Percentiles rank a stretch among this genome's conserved stretches.
These are phyloP conservation scores for Powellomyces hirtus DNA, from an alignment of 192 early-diverging fungal genomes.

Conservation along the genomic window DNA sequence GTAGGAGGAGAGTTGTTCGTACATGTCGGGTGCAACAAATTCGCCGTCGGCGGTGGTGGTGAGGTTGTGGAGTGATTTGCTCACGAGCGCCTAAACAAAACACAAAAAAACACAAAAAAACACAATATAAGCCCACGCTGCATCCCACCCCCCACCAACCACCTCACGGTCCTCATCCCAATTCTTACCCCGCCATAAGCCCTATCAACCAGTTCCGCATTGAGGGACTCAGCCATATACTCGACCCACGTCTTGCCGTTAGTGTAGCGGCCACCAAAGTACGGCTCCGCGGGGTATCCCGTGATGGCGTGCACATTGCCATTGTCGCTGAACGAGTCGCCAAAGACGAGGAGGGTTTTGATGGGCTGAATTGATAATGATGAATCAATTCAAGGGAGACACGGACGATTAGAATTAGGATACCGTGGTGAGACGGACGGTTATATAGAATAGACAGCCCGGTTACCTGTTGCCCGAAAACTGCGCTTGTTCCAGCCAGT, in stretches of 20 bases:
- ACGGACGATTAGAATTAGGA: too few relatives aligned
- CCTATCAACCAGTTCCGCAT: background rate
- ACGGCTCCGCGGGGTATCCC: constrained; percentile 23
- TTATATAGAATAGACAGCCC: too few relatives aligned
- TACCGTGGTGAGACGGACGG: too few relatives aligned
- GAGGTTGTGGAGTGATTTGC: background rate
- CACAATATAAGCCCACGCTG: too few relatives aligned
- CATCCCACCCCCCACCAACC: too few relatives aligned
- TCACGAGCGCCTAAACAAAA: background rate
- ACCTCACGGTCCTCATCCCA: too few relatives aligned
- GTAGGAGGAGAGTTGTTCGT: background rate
- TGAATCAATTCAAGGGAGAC: too few relatives aligned
- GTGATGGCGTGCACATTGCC: constrained; percentile 34
- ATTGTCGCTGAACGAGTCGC: constrained; percentile 53
- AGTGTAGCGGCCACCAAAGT: constrained; percentile 36
- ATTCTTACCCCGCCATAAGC: background rate
- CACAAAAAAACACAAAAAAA: too few relatives aligned
- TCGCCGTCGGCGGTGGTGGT: background rate
- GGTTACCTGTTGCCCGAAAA: too few relatives aligned
- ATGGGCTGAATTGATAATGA: constrained; percentile 13
- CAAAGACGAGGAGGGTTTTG: constrained; percentile 51
- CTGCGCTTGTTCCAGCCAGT: too few relatives aligned
- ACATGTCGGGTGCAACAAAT: background rate
- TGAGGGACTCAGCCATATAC: constrained; percentile 1
- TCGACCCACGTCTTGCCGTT: constrained; percentile 41